Evolutionary conservation across 202 grass and related monocot species (phyloP), one percentile per base, ranked within the genome.

Genomic region (Digitaria exilis): DNA sequence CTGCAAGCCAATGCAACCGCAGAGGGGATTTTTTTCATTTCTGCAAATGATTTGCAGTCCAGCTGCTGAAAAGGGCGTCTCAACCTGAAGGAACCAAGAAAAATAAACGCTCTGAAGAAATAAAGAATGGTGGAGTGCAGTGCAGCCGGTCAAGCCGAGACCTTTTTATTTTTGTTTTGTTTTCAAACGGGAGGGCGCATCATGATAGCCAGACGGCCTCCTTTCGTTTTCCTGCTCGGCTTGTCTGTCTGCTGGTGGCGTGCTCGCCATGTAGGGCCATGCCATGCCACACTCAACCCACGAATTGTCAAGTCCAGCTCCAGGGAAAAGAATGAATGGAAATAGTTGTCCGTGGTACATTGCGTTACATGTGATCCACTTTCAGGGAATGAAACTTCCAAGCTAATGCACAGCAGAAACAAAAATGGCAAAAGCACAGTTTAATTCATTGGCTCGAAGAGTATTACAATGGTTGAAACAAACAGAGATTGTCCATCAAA

Each of bases 181-280:
- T 69, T 78, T 80, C 60, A 51, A 61, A 68, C 61, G 43, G 67
- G 21, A 37, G 50, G 51, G 78, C 66, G 12, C 83, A 67, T 65
- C 48, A 89, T 85, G 61, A 45, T 81, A 18, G 12, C 45, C 22
- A 32, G 34, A 12, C 46, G 9, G n/a, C 3, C 7, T 31, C 17
- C 9, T 25, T 67, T 73, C 32, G 52, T 60, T 75, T 82, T 43
- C 73, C 49, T 81, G 70, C 48, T n/a, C 84, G 4, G 37, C n/a
- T 3, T 80, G 78, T 30, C 46, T 90, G 84, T 83, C 59, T 73
- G 82, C 37, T 82, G 83, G 88, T 83, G 83, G 88, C 82, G 88
- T 61, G 69, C 48, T 52, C 83, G 19, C 79, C 79, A 26, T 78
- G 57, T 50, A 31, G 82, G 73, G 41, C 77, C 48, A 66, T 24